These are phyloP conservation scores for Dendrocalamus sinicus DNA, from an alignment of 176 grass and related monocot genomes.

Conservation along the genomic window DNA sequence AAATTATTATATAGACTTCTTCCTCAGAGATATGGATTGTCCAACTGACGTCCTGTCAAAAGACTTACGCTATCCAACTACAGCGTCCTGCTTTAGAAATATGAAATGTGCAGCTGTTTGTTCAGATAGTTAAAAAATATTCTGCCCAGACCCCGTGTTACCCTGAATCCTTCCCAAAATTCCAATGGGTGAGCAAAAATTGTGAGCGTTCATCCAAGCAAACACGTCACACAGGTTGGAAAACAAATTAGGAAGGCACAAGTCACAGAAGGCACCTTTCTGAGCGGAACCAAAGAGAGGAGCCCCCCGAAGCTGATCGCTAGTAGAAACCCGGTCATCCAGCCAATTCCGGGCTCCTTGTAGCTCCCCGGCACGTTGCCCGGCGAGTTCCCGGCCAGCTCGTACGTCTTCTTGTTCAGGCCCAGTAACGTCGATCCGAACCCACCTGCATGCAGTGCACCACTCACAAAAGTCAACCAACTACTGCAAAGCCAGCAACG, in stretches of 20 bases:
- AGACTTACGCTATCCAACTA: too few relatives aligned
- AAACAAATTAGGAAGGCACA: background rate
- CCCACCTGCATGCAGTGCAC: constrained; percentile 61
- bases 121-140: too few relatives aligned
- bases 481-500: background rate
- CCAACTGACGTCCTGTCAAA: too few relatives aligned
- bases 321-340: constrained; percentile 75
- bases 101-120: too few relatives aligned
- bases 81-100: too few relatives aligned
- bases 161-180: too few relatives aligned
- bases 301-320: constrained; percentile 76
- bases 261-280: constrained; percentile 59
- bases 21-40: too few relatives aligned
- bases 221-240: too few relatives aligned
- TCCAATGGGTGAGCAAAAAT: too few relatives aligned
- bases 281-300: constrained; percentile 77
- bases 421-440: constrained; percentile 85
- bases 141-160: too few relatives aligned
- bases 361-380: constrained; percentile 87
- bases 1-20: too few relatives aligned
- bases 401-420: constrained; percentile 89
- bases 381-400: constrained; percentile 63
- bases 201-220: too few relatives aligned
- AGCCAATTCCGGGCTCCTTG: constrained; percentile 83
- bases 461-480: background rate